Conservation (phyloP, 2,329 filamentous ascomycete species). For the Emergomyces orientalis region DNA sequence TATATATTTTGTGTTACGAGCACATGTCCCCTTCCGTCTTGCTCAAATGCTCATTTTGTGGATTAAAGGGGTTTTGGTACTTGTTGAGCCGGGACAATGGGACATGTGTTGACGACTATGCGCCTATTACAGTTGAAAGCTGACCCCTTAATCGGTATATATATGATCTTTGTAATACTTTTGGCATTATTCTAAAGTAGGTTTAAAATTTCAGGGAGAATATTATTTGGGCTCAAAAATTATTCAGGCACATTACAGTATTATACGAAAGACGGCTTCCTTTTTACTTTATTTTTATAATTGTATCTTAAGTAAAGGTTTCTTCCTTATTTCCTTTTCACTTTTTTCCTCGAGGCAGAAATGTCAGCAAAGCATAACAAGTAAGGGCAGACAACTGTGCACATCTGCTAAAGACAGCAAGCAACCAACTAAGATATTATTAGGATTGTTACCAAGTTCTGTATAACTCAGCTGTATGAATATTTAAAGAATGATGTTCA, state of each 20-base stretch:
- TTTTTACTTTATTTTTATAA: background rate
- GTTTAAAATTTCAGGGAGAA: background rate
- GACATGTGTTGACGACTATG: background rate
- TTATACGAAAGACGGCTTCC: too few species aligned
- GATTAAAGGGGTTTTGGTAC: too few species aligned
- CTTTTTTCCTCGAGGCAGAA: background rate
- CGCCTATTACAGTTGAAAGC: background rate
- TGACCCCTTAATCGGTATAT: background rate
- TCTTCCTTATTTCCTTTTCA: background rate
- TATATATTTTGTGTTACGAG: background rate
- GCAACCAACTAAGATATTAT: background rate
- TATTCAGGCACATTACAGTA: background rate
- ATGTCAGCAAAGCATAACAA: background rate
- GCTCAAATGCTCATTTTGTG: background rate
- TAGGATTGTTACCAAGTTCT: background rate
- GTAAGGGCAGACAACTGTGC: background rate
- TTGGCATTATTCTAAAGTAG: too few species aligned
- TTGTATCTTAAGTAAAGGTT: background rate
- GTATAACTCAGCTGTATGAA: background rate
- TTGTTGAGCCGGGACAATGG: too few species aligned
- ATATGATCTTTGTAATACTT: too few species aligned
- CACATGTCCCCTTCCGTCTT: background rate
- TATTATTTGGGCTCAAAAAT: background rate
- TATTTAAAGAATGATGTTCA: background rate
- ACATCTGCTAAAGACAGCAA: background rate